Evolutionary conservation across 495 filamentous ascomycete species (phyloP).

Genomic region (Amniculicola lignicola): DNA sequence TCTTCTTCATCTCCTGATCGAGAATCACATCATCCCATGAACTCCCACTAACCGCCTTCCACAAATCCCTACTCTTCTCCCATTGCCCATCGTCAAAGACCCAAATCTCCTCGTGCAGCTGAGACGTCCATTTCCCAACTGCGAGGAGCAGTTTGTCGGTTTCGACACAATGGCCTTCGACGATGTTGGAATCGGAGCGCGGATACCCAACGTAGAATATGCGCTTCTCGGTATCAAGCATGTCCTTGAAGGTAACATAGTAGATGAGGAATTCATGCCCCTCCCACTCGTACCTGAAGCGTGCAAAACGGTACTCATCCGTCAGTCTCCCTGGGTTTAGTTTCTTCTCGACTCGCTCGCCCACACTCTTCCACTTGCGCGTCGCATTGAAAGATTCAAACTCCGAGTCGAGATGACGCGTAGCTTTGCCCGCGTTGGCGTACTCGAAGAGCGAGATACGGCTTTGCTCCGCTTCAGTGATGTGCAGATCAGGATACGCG

Average conservation of each 20-base stretch:
- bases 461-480: slow-evolving; percentile 25
- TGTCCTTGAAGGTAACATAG: slow-evolving; percentile 12
- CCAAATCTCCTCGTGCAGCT: slow-evolving; percentile 32
- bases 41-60: slow-evolving; percentile 16
- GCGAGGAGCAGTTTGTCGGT: slow-evolving; percentile 23
- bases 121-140: slow-evolving; percentile 25
- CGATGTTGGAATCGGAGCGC: neutral
- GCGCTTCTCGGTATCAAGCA: neutral
- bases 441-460: slow-evolving; percentile 33
- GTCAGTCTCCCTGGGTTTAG: slow-evolving; percentile 10
- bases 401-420: slow-evolving; percentile 6
- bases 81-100: slow-evolving; percentile 33
- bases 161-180: slow-evolving; percentile 9
- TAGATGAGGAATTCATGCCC: slow-evolving; percentile 27
- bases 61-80: slow-evolving; percentile 32
- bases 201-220: slow-evolving; percentile 16
- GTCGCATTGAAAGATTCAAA: slow-evolving; percentile 19
- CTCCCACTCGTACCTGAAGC: slow-evolving; percentile 29
- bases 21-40: slow-evolving; percentile 35
- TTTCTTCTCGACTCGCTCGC: slow-evolving; percentile 22
- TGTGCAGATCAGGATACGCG: slow-evolving; percentile 31
- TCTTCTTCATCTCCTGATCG: slow-evolving; percentile 29
- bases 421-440: slow-evolving; percentile 37
- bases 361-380: slow-evolving; percentile 26
- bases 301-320: slow-evolving; percentile 17